Base-by-base conservation (phyloP, 1,284 basidiomycete genomes). In the Hemileia vastatrix region DNA sequence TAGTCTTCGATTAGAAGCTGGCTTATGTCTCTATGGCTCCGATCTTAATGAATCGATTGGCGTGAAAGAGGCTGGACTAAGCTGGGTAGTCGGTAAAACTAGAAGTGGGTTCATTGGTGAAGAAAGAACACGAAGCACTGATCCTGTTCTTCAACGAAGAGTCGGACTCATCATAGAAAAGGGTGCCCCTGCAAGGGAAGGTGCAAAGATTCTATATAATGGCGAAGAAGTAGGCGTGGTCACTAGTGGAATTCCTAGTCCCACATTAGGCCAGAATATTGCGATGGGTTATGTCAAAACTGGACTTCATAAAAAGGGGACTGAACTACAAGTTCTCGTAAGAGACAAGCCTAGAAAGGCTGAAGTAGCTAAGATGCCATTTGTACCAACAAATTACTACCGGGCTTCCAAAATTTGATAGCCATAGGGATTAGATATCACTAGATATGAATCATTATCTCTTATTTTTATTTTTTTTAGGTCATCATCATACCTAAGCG, bases 21-120 rank as follows among this genome's bases (percentile, higher is more conserved):
- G 94, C n/a, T 87, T 98, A 85, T 98, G 94, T 77, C 80, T 99
- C 48, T 96, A 97, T 75, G 94, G 94, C 0, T 86, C 92, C 72
- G 94, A 98, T 73, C 78, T 95, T 71, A 86, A 95, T 75, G 91
- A 96, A 77, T 81, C 79, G 47, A 88, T 88, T 3, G 90, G 91
- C 0, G 83, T 97, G 15, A 94, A 76, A 52, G 69, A 95, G 77
- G 95, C 90, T 3, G 92, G 86, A 4, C 79, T 99, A 54, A 83
- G 83, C 0, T 97, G 94, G 94, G 83, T 95, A 24, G 90, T 99
- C 54, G 87, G 90, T 87, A 66, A 67, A 55, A 83, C 84, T 55
- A 65, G 69, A 19, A 77, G 68, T 1, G 81, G 82, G 23, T 97
- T 97, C 78, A 86, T 94, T 59, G 95, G 94, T 18, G 83, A 86